These are phyloP conservation scores for Parietaria judaica DNA, from an alignment of 306 rosid species.

Conservation along the genomic window DNA sequence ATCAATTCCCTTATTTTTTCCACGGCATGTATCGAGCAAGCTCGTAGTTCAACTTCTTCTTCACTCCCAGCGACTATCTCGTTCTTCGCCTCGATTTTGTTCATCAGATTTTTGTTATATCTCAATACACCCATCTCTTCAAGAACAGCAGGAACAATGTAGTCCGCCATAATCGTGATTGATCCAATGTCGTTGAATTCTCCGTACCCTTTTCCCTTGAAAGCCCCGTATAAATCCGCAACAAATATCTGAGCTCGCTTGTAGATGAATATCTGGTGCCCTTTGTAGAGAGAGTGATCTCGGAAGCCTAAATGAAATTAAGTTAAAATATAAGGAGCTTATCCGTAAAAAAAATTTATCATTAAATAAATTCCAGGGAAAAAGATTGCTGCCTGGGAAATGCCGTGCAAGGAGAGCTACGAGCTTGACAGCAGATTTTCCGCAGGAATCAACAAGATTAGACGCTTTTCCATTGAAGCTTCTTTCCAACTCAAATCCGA, in stretches of 20 bases:
- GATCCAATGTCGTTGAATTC: slow-evolving; percentile 72
- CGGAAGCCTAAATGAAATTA: slow-evolving; percentile 59
- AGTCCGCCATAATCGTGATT: slow-evolving; percentile 92
- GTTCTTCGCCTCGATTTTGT: slow-evolving; percentile 49
- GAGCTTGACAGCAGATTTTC: slow-evolving; percentile 82
- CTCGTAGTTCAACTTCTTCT: slow-evolving; percentile 95
- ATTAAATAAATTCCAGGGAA: slow-evolving; percentile 4
- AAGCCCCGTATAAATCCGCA: slow-evolving; percentile 95
- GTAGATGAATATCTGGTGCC: slow-evolving; percentile 81
- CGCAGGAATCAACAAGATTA: slow-evolving; percentile 69
- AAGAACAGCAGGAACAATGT: slow-evolving; percentile 93
- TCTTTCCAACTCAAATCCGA: slow-evolving; percentile 76
- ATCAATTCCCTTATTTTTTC: slow-evolving; percentile 89
- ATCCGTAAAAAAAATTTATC: background rate
- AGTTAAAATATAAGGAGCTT: slow-evolving; percentile 20
- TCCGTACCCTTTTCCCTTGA: slow-evolving; percentile 65
- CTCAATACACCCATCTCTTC: slow-evolving; percentile 75
- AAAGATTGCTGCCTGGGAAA: slow-evolving; percentile 76
- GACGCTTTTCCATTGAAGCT: slow-evolving; percentile 73
- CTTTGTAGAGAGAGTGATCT: slow-evolving; percentile 89
- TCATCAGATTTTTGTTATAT: slow-evolving; percentile 59
- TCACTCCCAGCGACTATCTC: slow-evolving; percentile 91
- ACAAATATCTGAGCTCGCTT: slow-evolving; percentile 98
- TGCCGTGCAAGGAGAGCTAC: slow-evolving; percentile 75
- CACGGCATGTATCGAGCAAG: slow-evolving; percentile 87